Evolutionary conservation across 495 filamentous ascomycete genomes (phyloP).

Genomic region (Astrocystis sublimbata): DNA sequence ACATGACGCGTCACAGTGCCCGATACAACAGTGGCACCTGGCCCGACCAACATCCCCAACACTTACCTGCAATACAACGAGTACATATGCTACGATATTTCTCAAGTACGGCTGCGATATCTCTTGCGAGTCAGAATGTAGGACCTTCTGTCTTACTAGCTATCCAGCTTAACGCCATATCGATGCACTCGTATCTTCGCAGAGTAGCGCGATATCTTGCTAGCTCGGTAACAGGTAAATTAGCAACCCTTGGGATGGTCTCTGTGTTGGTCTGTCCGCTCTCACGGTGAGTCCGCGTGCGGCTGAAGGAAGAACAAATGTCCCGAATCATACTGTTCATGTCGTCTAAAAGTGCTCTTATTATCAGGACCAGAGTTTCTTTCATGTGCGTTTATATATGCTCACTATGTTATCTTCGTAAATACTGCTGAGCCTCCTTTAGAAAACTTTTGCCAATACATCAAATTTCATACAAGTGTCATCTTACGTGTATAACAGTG

Average conservation of each 20-base stretch:
- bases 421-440: not conserved
- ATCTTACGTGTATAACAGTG: not conserved
- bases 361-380: no score
- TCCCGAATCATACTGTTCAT: no score
- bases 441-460: not conserved
- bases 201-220: not conserved
- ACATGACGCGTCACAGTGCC: conserved; percentile 37
- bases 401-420: not conserved
- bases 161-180: not conserved
- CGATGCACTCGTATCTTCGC: not conserved
- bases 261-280: not conserved
- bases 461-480: not conserved
- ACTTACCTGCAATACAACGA: conserved; percentile 60
- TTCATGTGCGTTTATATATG: not conserved
- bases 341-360: no score
- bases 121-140: conserved; percentile 66
- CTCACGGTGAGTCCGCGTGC: not conserved
- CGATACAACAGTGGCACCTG: conserved; percentile 43
- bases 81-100: conserved; percentile 79
- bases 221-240: not conserved
- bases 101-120: conserved; percentile 77
- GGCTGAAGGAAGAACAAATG: not conserved
- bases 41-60: conserved; percentile 34
- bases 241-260: not conserved
- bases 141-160: not conserved